Base-by-base conservation (phyloP, 2,329 filamentous ascomycete species). In the Falciphora oryzae region DNA sequence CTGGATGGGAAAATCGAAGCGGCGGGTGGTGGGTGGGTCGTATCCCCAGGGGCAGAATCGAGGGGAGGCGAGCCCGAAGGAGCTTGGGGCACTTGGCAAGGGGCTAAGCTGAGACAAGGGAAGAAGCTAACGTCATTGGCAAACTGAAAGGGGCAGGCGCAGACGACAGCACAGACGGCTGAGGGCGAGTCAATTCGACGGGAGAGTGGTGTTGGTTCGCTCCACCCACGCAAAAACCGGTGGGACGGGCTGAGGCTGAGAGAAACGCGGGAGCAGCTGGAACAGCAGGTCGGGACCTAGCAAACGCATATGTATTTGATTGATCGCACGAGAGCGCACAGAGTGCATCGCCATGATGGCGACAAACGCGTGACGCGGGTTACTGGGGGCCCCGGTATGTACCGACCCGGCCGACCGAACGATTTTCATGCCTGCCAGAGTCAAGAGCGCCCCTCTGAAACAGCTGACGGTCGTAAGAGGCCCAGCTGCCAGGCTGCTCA, bases 391-490 rank as follows among this genome's bases (percentile, higher is more conserved):
- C n/a, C 44, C 22, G n/a, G 44, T 22, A 22, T n/a, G 18, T 22
- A n/a, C 44, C 44, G 44, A n/a, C 44, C 44, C 18, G 44, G 22
- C 18, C 44, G 44, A 53, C 44, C 44, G 44, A 53, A 22, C 22
- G 44, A 25, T 53, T 53, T 4, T 25, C 44, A 53, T 53, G 44
- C 22, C 44, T 53, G 44, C 22, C 44, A 53, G 44, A 53, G 44
- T 53, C 44, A 53, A 53, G 44, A 22, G 44, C 44, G 10, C 44
- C 44, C 44, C 44, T 53, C 44, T 60, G 58, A 60, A 60, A 60
- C 58, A 60, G 58, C 28, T 32, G 58, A 35, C 31, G 22, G 18
- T 59, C 58, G 58, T 59, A 59, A 32, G 58, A 59, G 58, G 27
- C 27, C 25, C 57, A 18, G 28, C 38, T 50, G 44, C 44, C 44